Percentiles rank a stretch among this genome's conserved stretches.
phyloP scores from a whole-genome alignment of 2,329 filamentous ascomycete genomes.

The Hypoxylon sp. region DNA sequence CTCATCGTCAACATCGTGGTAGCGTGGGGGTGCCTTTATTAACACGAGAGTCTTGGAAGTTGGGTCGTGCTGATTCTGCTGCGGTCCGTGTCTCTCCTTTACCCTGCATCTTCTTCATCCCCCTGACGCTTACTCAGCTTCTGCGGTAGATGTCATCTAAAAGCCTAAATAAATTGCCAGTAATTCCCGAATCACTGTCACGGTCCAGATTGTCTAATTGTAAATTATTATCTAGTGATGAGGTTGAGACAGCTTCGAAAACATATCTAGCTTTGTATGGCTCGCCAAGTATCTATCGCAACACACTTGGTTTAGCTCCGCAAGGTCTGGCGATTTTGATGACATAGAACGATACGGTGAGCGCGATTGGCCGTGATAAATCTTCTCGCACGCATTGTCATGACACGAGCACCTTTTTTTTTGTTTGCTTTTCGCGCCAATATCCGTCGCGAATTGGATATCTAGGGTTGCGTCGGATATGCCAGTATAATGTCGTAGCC shows the following conservation, averaged over 20 bases:
- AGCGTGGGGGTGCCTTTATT: conserved; percentile 26
- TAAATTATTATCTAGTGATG: background rate
- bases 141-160: background rate
- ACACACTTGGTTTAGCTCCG: conserved; percentile 7
- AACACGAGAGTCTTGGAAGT: conserved; percentile 8
- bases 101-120: background rate
- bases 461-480: background rate
- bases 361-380: background rate
- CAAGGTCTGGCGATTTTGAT: conserved; percentile 2
- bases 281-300: background rate
- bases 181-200: background rate
- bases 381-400: background rate
- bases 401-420: background rate
- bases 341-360: background rate
- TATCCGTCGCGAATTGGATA: background rate
- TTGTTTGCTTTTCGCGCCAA: background rate
- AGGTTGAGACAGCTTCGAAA: background rate
- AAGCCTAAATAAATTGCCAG: background rate
- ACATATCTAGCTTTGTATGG: background rate
- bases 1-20: conserved; percentile 14
- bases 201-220: background rate
- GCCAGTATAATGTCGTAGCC: background rate
- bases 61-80: conserved; percentile 9
- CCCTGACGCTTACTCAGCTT: background rate
- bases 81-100: conserved; percentile 3